Evolutionary conservation across 352 stramenopile species (phyloP).

Genomic region (Elongisporangium anandrum): DNA sequence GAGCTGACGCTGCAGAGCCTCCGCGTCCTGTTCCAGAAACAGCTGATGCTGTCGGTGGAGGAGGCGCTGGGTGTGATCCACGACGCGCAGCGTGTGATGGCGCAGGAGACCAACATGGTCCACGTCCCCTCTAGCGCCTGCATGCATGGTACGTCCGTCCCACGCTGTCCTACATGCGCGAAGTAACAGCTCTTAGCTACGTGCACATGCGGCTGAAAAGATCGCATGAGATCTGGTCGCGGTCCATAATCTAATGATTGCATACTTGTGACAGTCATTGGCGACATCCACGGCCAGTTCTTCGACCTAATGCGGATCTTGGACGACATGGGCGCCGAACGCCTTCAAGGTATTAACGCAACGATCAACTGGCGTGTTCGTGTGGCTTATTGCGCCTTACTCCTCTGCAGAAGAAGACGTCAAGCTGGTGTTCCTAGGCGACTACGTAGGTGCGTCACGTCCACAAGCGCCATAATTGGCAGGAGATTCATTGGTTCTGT

Average conservation of each 20-base stretch:
- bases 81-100: conserved; percentile 56
- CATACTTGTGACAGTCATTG: conserved; percentile 48
- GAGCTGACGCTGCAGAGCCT: conserved; percentile 31
- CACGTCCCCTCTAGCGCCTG: conserved; percentile 19
- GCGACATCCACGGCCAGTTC: conserved; percentile 81
- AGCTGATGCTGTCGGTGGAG: conserved; percentile 45
- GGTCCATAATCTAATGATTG: not conserved
- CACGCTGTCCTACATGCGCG: not conserved
- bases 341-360: conserved; percentile 25
- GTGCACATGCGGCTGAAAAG: not conserved
- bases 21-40: conserved; percentile 54
- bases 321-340: conserved; percentile 32
- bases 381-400: not conserved
- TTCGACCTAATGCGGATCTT: conserved; percentile 68
- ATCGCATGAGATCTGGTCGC: not conserved
- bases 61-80: conserved; percentile 64
- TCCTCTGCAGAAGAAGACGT: conserved; percentile 27
- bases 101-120: conserved; percentile 58
- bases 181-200: not conserved
- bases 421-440: conserved; percentile 67
- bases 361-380: not conserved
- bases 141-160: conserved; percentile 22
- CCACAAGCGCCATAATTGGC: too few relatives aligned
- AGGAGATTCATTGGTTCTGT: too few relatives aligned
- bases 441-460: conserved; percentile 55